Base-by-base conservation (phyloP, 345 rosid genomes). In the Ricinus communis region DNA sequence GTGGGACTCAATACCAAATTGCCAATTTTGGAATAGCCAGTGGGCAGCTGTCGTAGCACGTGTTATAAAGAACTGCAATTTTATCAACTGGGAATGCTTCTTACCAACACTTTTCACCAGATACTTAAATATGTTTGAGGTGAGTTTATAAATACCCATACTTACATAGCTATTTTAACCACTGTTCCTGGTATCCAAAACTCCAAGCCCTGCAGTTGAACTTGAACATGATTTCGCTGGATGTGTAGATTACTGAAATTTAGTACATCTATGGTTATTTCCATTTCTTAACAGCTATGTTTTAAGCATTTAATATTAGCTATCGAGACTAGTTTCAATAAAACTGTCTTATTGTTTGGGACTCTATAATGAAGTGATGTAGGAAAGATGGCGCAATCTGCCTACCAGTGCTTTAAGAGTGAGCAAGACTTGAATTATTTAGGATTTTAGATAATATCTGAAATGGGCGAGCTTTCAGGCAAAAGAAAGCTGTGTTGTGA, bases 51-150 rank as follows among this genome's bases (percentile, higher is more conserved):
- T 95, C 36, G 77, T 84, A 73, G 97, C 97, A 41, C 93, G 97
- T 50, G 93, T 90, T 71, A 80, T 95, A 74, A 92, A 90, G 84
- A 90, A 86, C 76, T 89, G 87, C 83, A 81, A 75, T 47, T 86
- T 72, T 84, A 79, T 92, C 70, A 84, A 87, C 76, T 92, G 96
- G 97, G 97, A 92, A 70, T 75, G 80, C 73, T 89, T 87, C 80
- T 80, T 89, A 63, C 97, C 97, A 36, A 71, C 77, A 65, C 87
- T 95, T 66, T 95, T 90, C 82, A 82, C 87, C 47, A 87, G 85
- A 85, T 90, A 80, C 85, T 75, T 95, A 76, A 95, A 95, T 77
- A 90, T 95, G 97, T 92, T 95, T 79, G 99, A 95, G 99, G 99
- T 90, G 77, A 80, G 93, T 81, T 71, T 70, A 25, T 56, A 61